A percentile compares a stretch with the other conserved stretches of the same genome.
Conservation (phyloP, 371 early-diverging fungal genomes). For the Rhizomucor pusillus region DNA sequence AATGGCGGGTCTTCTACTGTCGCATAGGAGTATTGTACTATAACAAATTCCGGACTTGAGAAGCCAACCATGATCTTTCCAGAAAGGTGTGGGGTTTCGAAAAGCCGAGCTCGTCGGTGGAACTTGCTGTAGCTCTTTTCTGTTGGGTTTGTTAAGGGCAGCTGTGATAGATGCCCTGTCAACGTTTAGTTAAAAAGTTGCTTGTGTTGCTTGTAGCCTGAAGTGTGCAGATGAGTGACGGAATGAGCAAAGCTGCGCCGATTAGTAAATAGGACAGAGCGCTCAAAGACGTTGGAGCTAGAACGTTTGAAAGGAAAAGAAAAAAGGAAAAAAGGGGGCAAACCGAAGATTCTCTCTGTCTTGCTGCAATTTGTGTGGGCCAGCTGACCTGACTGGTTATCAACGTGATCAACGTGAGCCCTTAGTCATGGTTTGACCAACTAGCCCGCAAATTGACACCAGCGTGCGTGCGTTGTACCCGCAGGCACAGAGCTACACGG, state of each 20-base stretch:
- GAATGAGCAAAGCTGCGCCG: neutral
- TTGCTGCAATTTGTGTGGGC: neutral
- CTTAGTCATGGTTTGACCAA: too few species aligned
- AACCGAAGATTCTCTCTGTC: neutral
- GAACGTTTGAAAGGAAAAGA: constrained; percentile 1
- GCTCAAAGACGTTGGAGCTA: neutral
- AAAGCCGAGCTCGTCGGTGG: neutral
- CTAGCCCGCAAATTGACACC: too few species aligned
- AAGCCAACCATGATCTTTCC: constrained; percentile 9
- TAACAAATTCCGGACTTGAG: constrained; percentile 6
- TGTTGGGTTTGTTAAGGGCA: too few species aligned
- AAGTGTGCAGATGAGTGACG: neutral
- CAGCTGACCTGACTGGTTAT: neutral
- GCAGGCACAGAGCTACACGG: too few species aligned
- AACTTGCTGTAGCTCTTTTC: too few species aligned
- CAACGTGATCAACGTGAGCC: neutral
- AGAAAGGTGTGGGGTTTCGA: neutral
- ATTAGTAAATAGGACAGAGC: neutral
- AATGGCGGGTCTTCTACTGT: constrained; percentile 3
- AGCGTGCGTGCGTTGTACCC: too few species aligned
- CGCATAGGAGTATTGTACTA: constrained; percentile 8
- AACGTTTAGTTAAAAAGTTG: too few species aligned
- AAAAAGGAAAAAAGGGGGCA: constrained; percentile 8
- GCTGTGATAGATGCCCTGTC: too few species aligned
- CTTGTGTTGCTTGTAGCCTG: too few species aligned